Percentiles rank a stretch among this genome's conserved stretches.
Conservation (phyloP, 2,329 filamentous ascomycete species). For the Pseudogymnoascus sp. region DNA sequence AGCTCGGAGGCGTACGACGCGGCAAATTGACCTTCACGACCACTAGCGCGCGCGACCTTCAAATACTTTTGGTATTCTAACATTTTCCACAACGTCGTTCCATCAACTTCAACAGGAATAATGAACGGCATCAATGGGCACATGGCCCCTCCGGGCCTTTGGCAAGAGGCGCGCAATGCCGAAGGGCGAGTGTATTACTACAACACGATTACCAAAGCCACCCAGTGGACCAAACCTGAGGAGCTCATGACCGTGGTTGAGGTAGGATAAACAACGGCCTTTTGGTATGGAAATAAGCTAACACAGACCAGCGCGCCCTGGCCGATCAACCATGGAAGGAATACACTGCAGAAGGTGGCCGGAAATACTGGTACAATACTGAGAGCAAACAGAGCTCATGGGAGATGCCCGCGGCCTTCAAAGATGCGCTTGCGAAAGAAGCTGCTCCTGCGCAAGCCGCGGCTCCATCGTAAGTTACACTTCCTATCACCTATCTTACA, state of each 20-base stretch:
- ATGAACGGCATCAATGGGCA: slow-evolving; percentile 28
- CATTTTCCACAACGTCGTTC: neutral
- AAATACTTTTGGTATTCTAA: slow-evolving; percentile 5
- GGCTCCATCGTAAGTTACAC: slow-evolving; percentile 34
- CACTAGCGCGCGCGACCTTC: slow-evolving; percentile 3
- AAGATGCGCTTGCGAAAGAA: slow-evolving; percentile 60
- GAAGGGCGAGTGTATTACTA: slow-evolving; percentile 90
- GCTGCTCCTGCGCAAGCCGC: slow-evolving; percentile 35
- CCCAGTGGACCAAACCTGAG: slow-evolving; percentile 89
- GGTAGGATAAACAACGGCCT: slow-evolving; percentile 41
- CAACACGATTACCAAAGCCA: slow-evolving; percentile 76
- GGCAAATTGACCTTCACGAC: neutral
- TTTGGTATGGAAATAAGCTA: slow-evolving; percentile 17
- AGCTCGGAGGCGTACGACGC: neutral
- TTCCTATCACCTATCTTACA: neutral
- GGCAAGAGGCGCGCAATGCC: slow-evolving; percentile 74
- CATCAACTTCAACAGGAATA: slow-evolving; percentile 11
- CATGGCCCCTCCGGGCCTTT: slow-evolving; percentile 43
- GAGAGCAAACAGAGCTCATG: slow-evolving; percentile 89
- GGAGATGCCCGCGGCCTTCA: slow-evolving; percentile 84
- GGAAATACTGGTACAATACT: slow-evolving; percentile 92
- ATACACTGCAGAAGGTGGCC: slow-evolving; percentile 77
- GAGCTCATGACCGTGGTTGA: slow-evolving; percentile 80
- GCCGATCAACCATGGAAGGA: slow-evolving; percentile 87
- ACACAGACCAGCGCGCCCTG: slow-evolving; percentile 57